These are phyloP conservation scores for Cyclostephanos invisitatus DNA, from an alignment of 108 stramenopile genomes.

Conservation along the genomic window DNA sequence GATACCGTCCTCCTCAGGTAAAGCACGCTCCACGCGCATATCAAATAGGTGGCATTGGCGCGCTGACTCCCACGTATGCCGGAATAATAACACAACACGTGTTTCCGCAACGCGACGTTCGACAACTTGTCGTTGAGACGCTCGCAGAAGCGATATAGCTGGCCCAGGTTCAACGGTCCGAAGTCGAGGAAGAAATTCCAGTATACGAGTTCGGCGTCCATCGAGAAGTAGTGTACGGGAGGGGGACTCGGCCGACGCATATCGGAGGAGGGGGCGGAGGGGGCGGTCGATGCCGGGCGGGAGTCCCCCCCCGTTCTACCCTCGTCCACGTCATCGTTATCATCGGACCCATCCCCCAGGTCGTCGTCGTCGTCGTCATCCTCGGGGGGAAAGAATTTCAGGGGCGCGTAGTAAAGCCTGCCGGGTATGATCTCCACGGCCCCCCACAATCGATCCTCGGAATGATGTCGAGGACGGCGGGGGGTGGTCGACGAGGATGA, in stretches of 20 bases:
- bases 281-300: no score
- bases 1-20: conserved; percentile 80
- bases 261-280: no score
- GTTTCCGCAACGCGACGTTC: conserved; percentile 38
- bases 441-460: conserved; percentile 34
- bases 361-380: conserved; percentile 12
- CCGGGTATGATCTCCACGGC: conserved; percentile 49
- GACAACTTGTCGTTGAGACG: conserved; percentile 75
- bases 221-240: conserved; percentile 80
- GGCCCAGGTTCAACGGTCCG: conserved; percentile 97
- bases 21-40: conserved; percentile 91
- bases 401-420: conserved; percentile 47
- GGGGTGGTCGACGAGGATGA: conserved; percentile 6
- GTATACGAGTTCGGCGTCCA: conserved; percentile 93
- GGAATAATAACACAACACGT: conserved; percentile 84
- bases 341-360: neutral
- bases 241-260: no score
- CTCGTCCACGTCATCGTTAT: neutral
- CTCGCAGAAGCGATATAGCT: conserved; percentile 92
- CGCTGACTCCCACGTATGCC: conserved; percentile 71
- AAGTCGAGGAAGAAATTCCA: conserved; percentile 99
- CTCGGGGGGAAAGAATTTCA: conserved; percentile 40
- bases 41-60: conserved; percentile 91
- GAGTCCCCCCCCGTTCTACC: neutral
- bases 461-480: conserved; percentile 17